Evolutionary conservation across 139 green algal genomes (phyloP).

Genomic region (Auxenochlorella pyrenoidosa): DNA sequence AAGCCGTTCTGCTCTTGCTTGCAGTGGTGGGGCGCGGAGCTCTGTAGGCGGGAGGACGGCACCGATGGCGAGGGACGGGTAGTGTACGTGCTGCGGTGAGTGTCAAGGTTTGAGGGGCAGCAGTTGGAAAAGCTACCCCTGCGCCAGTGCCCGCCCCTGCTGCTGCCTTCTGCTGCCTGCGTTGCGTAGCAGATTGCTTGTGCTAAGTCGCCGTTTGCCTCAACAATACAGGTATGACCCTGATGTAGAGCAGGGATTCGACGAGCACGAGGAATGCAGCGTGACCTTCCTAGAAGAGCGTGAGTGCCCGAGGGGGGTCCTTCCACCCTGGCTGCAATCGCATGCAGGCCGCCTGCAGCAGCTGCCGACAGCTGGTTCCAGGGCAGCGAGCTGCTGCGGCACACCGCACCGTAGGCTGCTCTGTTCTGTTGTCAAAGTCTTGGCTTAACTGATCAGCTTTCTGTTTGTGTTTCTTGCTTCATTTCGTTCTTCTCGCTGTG

Average conservation of each 20-base stretch:
- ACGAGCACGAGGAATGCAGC: neutral
- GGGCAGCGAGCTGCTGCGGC: neutral
- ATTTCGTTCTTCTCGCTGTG: neutral
- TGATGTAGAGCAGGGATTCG: neutral
- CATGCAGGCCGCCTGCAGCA: neutral
- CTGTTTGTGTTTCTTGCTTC: too few relatives aligned
- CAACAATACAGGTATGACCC: neutral
- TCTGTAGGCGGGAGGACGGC: neutral
- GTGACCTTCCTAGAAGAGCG: slow-evolving; percentile 28
- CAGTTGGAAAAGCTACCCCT: neutral
- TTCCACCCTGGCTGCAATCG: neutral
- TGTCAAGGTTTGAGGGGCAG: neutral
- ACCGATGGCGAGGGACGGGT: slow-evolving; percentile 21
- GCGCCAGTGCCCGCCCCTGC: too few relatives aligned
- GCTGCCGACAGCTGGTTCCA: neutral
- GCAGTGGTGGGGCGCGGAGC: slow-evolving; percentile 30
- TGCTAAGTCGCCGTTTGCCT: neutral
- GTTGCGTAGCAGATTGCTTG: neutral
- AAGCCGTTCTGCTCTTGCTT: neutral
- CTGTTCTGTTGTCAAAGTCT: too few relatives aligned
- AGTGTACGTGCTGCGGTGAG: slow-evolving; percentile 18
- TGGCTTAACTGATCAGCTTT: too few relatives aligned
- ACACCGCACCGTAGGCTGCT: neutral
- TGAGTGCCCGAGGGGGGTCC: neutral
- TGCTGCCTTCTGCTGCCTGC: neutral